These are phyloP conservation scores for Chlamydomonas schloesseri DNA, from an alignment of 139 green algal genomes.

Conservation along the genomic window DNA sequence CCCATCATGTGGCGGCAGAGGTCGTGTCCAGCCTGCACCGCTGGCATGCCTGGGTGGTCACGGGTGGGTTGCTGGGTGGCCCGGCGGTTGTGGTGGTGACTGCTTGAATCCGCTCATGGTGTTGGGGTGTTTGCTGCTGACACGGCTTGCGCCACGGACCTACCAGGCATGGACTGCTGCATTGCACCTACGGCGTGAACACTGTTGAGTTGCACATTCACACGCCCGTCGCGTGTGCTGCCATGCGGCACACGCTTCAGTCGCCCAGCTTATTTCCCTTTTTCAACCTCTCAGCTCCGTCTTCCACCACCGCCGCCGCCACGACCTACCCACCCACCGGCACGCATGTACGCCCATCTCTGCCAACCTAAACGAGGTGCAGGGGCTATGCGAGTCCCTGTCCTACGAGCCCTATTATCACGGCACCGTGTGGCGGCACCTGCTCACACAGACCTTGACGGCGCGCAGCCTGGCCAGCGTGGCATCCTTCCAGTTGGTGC, in stretches of 20 bases:
- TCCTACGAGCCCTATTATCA: slow-evolving; percentile 60
- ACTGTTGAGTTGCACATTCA: too few species aligned
- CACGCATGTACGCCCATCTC: slow-evolving; percentile 46
- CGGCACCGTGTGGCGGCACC: slow-evolving; percentile 37
- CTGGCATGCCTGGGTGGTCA: slow-evolving; percentile 76
- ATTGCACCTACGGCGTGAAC: too few species aligned
- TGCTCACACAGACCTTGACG: slow-evolving; percentile 39
- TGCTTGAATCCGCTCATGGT: too few species aligned
- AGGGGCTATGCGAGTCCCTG: slow-evolving; percentile 74
- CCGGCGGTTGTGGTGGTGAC: neutral
- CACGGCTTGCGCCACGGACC: too few species aligned
- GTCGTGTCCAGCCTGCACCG: slow-evolving; percentile 64
- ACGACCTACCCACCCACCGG: neutral
- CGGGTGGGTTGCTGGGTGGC: slow-evolving; percentile 31
- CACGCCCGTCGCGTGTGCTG: too few species aligned
- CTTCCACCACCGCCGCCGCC: too few species aligned
- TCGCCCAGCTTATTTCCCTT: too few species aligned
- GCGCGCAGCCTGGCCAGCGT: neutral
- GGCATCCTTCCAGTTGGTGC: neutral
- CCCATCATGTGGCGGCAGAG: slow-evolving; percentile 60
- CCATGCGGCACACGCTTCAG: too few species aligned
- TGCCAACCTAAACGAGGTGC: slow-evolving; percentile 33
- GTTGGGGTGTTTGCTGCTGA: too few species aligned
- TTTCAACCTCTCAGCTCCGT: too few species aligned
- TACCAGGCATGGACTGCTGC: too few species aligned